A percentile compares a stretch with the other conserved stretches of the same genome.
These are phyloP conservation scores for Straminergon stramineum DNA, from an alignment of 225 moss, liverwort and hornwort genomes.

Conservation along the genomic window DNA sequence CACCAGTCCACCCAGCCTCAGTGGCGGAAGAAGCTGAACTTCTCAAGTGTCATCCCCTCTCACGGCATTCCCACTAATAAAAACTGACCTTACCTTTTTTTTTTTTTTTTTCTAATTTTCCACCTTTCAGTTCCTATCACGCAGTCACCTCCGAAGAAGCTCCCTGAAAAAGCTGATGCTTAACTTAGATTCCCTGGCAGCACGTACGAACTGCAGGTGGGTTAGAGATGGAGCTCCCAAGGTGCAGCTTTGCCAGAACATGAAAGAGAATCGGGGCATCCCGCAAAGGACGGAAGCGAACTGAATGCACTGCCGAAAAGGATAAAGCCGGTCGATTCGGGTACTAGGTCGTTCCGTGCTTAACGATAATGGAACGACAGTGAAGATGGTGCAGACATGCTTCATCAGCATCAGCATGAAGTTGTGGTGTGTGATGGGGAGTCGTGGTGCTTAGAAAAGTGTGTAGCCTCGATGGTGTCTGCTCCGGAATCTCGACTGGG, in stretches of 20 bases:
- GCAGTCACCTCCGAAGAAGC: not conserved
- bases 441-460: not conserved
- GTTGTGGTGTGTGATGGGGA: not conserved
- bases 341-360: not conserved
- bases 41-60: not conserved
- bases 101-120: not conserved
- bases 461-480: not conserved
- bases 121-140: not conserved
- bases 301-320: not conserved
- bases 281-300: not conserved
- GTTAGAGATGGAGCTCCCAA: not conserved
- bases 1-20: not conserved
- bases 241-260: not conserved
- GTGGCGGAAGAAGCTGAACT: not conserved
- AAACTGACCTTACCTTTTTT: not conserved
- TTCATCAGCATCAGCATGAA: not conserved
- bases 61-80: not conserved
- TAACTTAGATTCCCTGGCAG: not conserved
- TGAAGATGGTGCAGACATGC: not conserved
- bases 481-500: not conserved
- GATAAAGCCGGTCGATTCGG: not conserved
- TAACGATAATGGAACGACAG: not conserved
- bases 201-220: not conserved
- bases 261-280: not conserved
- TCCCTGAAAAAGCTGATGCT: not conserved